Evolutionary conservation across 306 rosid genomes (phyloP).

Genomic region (Quercus engelmannii): DNA sequence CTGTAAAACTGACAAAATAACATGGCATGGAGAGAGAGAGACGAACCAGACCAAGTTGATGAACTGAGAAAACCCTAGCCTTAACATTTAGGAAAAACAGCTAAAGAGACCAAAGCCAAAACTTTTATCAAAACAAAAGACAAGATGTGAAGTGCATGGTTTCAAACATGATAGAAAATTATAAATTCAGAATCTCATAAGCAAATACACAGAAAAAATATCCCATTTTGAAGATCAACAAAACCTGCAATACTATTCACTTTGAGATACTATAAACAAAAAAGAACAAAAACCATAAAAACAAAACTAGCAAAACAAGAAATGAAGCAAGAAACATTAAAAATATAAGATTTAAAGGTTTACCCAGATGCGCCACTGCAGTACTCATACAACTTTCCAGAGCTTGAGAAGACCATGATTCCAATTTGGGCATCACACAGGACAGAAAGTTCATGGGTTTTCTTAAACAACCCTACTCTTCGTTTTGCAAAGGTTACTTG

Average conservation of each 20-base stretch:
- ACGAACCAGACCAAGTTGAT: not conserved
- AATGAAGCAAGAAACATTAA: not conserved
- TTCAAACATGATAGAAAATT: too few species aligned
- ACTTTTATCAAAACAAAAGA: not conserved
- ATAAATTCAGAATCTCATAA: too few species aligned
- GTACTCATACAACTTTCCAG: conserved; percentile 54
- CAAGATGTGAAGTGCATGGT: not conserved
- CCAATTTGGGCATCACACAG: conserved; percentile 75
- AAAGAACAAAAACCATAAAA: too few species aligned
- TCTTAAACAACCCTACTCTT: conserved; percentile 53
- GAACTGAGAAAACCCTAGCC: not conserved
- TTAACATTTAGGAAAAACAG: not conserved
- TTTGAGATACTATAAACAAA: too few species aligned
- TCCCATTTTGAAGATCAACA: too few species aligned
- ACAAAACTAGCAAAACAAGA: too few species aligned
- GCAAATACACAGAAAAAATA: too few species aligned
- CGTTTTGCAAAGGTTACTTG: conserved; percentile 69
- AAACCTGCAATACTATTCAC: too few species aligned
- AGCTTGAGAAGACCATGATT: conserved; percentile 59
- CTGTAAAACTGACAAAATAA: too few species aligned
- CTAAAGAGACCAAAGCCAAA: not conserved
- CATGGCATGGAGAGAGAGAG: not conserved
- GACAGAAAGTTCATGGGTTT: conserved; percentile 74
- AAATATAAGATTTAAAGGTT: not conserved
- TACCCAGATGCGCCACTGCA: conserved; percentile 47